A percentile compares a stretch with the other conserved stretches of the same genome.
Conservation (phyloP, 2,329 filamentous ascomycete genomes). For the Beauveria pseudobassiana region DNA sequence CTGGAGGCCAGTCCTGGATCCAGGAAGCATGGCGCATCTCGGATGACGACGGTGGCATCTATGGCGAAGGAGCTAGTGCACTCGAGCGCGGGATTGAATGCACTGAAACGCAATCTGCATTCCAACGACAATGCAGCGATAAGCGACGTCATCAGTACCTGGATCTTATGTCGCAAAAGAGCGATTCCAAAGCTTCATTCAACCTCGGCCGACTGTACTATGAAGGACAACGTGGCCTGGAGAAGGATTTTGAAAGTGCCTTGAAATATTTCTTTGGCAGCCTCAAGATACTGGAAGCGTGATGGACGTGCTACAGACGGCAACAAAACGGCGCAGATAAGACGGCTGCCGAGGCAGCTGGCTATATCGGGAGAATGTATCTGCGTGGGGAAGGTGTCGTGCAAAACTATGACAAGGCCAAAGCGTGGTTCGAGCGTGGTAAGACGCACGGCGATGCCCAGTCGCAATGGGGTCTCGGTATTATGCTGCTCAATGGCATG, state of each 20-base stretch:
- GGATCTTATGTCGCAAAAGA: constrained; percentile 82
- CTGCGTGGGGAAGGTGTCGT: constrained; percentile 77
- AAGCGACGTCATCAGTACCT: constrained; percentile 90
- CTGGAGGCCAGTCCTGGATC: constrained; percentile 73
- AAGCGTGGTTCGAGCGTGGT: constrained; percentile 77
- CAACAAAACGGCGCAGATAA: constrained; percentile 66
- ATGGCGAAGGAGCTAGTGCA: constrained; percentile 92
- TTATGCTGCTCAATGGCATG: constrained; percentile 76
- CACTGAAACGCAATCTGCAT: constrained; percentile 62
- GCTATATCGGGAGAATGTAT: constrained; percentile 83
- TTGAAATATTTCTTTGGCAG: constrained; percentile 76
- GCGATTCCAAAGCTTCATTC: constrained; percentile 80
- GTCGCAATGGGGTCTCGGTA: constrained; percentile 74
- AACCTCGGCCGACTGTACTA: constrained; percentile 82
- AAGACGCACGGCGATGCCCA: constrained; percentile 68
- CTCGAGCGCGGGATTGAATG: constrained; percentile 77
- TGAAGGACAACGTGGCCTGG: constrained; percentile 70
- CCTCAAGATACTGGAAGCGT: constrained; percentile 72
- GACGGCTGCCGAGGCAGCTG: constrained; percentile 73
- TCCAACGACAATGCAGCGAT: constrained; percentile 79
- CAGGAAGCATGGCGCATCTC: constrained; percentile 77
- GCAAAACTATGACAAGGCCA: constrained; percentile 69
- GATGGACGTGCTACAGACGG: constrained; percentile 69
- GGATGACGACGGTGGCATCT: constrained; percentile 86
- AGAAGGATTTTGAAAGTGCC: constrained; percentile 64